Percentiles rank a stretch among this genome's conserved stretches.
Conservation (phyloP, 495 filamentous ascomycete species). For the Penicillium canescens region DNA sequence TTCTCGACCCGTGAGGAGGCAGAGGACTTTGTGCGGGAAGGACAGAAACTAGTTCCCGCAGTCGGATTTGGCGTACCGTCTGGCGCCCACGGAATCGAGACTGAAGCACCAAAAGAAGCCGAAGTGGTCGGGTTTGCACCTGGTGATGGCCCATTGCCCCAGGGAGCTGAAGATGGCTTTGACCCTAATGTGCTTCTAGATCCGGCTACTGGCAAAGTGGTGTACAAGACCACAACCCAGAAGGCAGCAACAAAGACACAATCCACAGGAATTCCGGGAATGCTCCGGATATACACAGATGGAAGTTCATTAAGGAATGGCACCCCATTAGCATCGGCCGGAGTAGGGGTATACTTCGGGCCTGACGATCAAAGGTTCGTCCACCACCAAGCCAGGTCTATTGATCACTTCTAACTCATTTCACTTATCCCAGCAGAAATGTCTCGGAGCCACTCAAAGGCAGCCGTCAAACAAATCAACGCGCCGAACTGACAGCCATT, state of each 20-base stretch:
- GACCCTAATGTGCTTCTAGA: slow-evolving; percentile 59
- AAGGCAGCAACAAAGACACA: slow-evolving; percentile 46
- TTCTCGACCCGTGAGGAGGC: slow-evolving; percentile 80
- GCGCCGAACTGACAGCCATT: slow-evolving; percentile 89
- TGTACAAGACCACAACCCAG: slow-evolving; percentile 57
- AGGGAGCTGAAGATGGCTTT: slow-evolving; percentile 61
- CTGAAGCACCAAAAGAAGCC: slow-evolving; percentile 32
- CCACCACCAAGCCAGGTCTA: neutral
- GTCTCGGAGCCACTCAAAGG: slow-evolving; percentile 80
- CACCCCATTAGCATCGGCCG: slow-evolving; percentile 65
- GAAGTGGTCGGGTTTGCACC: slow-evolving; percentile 51
- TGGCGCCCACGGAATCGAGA: slow-evolving; percentile 32
- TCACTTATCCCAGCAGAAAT: slow-evolving; percentile 60
- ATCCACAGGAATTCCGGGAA: slow-evolving; percentile 40
- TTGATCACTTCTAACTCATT: slow-evolving; percentile 22
- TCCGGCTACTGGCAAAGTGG: slow-evolving; percentile 55
- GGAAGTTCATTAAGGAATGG: slow-evolving; percentile 84
- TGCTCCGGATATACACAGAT: slow-evolving; percentile 83
- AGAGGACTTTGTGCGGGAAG: slow-evolving; percentile 64
- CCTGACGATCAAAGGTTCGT: slow-evolving; percentile 66
- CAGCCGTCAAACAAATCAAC: slow-evolving; percentile 83
- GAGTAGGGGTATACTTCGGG: slow-evolving; percentile 88
- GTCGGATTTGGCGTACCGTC: slow-evolving; percentile 24
- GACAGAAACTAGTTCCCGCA: slow-evolving; percentile 30
- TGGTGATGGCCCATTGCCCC: slow-evolving; percentile 55